Percentiles rank a stretch among this genome's conserved stretches.
Evolutionary conservation across 1,284 basidiomycete species (phyloP).

Genomic region (Ustilago loliicola): DNA sequence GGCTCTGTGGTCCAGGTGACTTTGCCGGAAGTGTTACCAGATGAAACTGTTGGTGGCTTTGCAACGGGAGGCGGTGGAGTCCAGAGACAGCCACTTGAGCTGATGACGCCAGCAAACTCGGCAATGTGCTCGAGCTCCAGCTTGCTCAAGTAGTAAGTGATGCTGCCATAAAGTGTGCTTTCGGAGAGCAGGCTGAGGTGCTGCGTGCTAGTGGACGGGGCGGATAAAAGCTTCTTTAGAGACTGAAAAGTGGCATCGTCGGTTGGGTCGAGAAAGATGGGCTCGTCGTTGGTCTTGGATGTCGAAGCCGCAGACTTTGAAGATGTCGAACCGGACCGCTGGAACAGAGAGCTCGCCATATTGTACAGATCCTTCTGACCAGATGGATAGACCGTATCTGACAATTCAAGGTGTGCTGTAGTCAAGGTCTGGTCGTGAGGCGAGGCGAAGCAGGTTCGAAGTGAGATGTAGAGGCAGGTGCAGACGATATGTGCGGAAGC

Average conservation of each 20-base stretch:
- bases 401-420: neutral
- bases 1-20: slow-evolving; percentile 44
- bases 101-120: slow-evolving; percentile 58
- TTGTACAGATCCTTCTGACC: neutral
- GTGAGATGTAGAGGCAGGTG: neutral
- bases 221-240: slow-evolving; percentile 59
- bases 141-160: slow-evolving; percentile 62
- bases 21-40: slow-evolving; percentile 12
- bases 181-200: slow-evolving; percentile 62
- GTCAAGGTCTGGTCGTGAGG: neutral
- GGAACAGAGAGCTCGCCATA: slow-evolving; percentile 25
- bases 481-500: neutral
- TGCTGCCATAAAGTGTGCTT: slow-evolving; percentile 60
- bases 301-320: slow-evolving; percentile 12
- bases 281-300: slow-evolving; percentile 20
- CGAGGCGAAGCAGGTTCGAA: neutral
- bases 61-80: slow-evolving; percentile 32
- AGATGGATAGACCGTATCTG: neutral
- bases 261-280: slow-evolving; percentile 46
- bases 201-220: slow-evolving; percentile 57
- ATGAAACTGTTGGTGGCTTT: slow-evolving; percentile 9
- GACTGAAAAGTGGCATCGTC: slow-evolving; percentile 62
- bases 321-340: slow-evolving; percentile 7
- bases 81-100: slow-evolving; percentile 62
- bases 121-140: slow-evolving; percentile 53